Evolutionary conservation across 1,139 yeast genomes (phyloP).

Genomic region (Taphrina communis): DNA sequence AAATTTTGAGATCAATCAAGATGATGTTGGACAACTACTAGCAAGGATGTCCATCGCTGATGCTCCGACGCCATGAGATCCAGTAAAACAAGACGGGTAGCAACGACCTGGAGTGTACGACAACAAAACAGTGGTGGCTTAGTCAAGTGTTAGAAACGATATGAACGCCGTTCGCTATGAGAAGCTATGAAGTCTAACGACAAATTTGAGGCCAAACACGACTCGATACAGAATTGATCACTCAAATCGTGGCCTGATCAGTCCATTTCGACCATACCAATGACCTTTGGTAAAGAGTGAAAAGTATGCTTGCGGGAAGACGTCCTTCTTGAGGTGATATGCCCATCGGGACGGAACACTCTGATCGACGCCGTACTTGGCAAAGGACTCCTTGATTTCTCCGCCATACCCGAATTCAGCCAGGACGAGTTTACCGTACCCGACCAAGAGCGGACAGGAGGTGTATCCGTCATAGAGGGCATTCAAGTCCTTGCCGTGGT

Average conservation of each 20-base stretch:
- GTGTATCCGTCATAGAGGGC: conserved; percentile 43
- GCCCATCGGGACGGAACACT: conserved; percentile 39
- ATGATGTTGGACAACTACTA: conserved; percentile 5
- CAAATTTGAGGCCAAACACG: background rate
- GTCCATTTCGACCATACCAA: conserved; percentile 42
- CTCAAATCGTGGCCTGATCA: conserved; percentile 40
- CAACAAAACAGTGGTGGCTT: background rate
- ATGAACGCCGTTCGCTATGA: background rate
- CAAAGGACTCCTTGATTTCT: conserved; percentile 39
- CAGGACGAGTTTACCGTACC: conserved; percentile 40
- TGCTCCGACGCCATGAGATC: too few species aligned
- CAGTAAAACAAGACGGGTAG: too few species aligned
- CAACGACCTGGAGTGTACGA: too few species aligned
- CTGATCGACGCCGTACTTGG: conserved; percentile 41
- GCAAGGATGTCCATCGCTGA: too few species aligned
- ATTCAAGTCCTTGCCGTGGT: conserved; percentile 25
- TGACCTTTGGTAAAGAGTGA: conserved; percentile 33
- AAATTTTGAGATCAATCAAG: conserved; percentile 34
- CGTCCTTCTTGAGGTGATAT: conserved; percentile 42
- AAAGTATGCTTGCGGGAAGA: conserved; percentile 42
- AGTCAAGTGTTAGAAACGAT: too few species aligned
- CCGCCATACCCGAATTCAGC: conserved; percentile 43
- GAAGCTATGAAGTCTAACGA: background rate
- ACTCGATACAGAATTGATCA: background rate
- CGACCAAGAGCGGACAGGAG: conserved; percentile 41